Conservation (phyloP, 176 grass and related monocot genomes). For the Raddia distichophylla region DNA sequence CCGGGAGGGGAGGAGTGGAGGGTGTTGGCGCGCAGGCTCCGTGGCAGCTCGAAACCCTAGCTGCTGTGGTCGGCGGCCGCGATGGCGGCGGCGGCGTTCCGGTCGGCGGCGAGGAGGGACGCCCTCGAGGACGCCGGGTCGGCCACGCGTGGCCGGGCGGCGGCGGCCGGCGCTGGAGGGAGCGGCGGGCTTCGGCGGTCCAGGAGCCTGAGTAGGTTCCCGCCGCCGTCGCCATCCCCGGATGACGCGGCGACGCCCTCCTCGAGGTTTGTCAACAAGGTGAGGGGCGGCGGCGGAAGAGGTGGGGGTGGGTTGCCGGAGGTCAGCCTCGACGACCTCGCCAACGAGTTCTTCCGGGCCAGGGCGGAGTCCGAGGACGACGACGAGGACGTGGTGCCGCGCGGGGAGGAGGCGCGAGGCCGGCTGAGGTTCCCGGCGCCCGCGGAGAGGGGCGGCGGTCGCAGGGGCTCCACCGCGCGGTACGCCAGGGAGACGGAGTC, state of each 20-base stretch:
- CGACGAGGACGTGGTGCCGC: constrained; percentile 35
- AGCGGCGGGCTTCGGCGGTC: constrained; percentile 44
- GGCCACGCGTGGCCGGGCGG: constrained; percentile 39
- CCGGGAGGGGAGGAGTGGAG: not conserved
- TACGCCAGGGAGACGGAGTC: constrained; percentile 78
- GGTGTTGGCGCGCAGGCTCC: not conserved
- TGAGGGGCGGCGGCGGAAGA: constrained; percentile 20
- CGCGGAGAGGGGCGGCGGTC: constrained; percentile 5
- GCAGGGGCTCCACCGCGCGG: constrained; percentile 54
- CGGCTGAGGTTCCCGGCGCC: constrained; percentile 43
- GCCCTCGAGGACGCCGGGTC: constrained; percentile 28
- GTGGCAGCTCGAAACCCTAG: constrained; percentile 40
- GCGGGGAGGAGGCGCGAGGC: constrained; percentile 41
- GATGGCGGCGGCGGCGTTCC: constrained; percentile 34
- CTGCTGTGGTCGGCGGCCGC: not conserved
- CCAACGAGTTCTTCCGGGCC: constrained; percentile 87
- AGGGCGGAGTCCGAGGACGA: constrained; percentile 91
- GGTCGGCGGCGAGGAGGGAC: constrained; percentile 42
- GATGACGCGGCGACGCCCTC: constrained; percentile 63
- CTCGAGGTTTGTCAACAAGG: constrained; percentile 79
- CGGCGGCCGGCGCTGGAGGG: not conserved
- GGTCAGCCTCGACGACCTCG: constrained; percentile 94
- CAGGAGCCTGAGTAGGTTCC: constrained; percentile 80
- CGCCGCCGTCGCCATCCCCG: constrained; percentile 59
- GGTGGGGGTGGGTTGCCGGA: constrained; percentile 34